Conservation (phyloP, 495 filamentous ascomycete genomes). For the Xylaria cubensis region DNA sequence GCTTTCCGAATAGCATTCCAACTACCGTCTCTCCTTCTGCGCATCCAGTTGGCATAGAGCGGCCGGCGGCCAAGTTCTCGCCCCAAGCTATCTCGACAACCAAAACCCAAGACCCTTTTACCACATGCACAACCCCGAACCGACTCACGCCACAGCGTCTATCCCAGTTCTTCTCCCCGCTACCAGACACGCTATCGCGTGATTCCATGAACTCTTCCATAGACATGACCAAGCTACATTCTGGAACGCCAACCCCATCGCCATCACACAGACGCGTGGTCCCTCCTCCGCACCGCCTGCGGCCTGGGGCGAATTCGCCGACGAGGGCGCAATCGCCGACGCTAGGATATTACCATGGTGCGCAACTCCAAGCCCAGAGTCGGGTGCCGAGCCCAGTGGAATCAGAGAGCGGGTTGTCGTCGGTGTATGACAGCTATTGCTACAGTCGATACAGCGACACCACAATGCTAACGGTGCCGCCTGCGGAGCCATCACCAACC, state of each 20-base stretch:
- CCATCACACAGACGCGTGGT: constrained; percentile 24
- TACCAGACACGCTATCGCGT: constrained; percentile 23
- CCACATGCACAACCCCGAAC: constrained; percentile 10
- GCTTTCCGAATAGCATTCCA: background rate
- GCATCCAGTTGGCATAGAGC: background rate
- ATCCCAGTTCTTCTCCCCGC: constrained; percentile 36
- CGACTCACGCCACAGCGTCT: constrained; percentile 32
- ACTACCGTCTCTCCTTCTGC: background rate
- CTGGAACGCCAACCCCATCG: constrained; percentile 34
- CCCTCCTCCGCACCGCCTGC: constrained; percentile 31
- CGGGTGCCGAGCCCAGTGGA: constrained; percentile 34
- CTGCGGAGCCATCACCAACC: background rate
- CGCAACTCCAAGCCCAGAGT: constrained; percentile 8
- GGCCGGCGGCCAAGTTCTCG: background rate
- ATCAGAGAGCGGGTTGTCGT: constrained; percentile 39
- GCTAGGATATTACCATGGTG: background rate
- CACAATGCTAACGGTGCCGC: constrained; percentile 6
- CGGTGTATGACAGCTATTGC: constrained; percentile 41
- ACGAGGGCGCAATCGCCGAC: constrained; percentile 29
- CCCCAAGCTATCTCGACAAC: constrained; percentile 3
- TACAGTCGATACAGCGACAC: constrained; percentile 25
- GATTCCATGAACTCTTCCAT: background rate
- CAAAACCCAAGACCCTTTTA: constrained; percentile 35
- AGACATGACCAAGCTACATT: background rate
- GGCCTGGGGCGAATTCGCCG: constrained; percentile 25